Base-by-base conservation (phyloP, 225 moss, liverwort and hornwort species). In the Climacium dendroides region DNA sequence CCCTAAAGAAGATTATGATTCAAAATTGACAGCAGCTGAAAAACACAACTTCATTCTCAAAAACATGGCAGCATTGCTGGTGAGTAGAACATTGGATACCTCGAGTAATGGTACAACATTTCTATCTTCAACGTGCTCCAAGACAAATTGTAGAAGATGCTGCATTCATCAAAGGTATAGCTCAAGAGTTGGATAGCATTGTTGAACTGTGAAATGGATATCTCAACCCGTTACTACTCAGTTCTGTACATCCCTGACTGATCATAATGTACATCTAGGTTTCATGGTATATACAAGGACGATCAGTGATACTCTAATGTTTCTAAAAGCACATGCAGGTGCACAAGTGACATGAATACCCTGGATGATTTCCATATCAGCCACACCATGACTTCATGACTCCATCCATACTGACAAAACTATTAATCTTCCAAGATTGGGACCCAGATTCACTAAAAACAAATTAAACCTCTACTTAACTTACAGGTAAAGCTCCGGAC, bases 71-170 rank as follows among this genome's bases (percentile, higher is more conserved):
- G 54, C 61, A 85, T 87, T 64, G n/a, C 77, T 50, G 23, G 39
- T 48, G 54, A 85, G 85, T 29, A 82, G 66, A 79, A 71, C 13
- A 76, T 64, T 62, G 11, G 28, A 64, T 88, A 98, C 98, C 96
- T 98, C 96, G 66, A 99, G 79, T 61, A 97, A 89, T 9, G 95
- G 94, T 65, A 93, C 37, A n/a, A 95, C 92, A 62, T 96, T 85
- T 87, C 87, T 94, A 87, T 96, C 97, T 90, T 96, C 97, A 79
- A 96, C 95, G 54, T 93, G 99, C 80, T 94, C 90, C 92, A 99
- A 80, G 30, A 99, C 95, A 81, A 85, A 97, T 60, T 86, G 84
- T 78, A 99, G 80, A 84, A 97, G 91, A 83, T 86, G 71, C 92
- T 92, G 88, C 83, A 86, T 69, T 69, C 78, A 85, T 70, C 32